Base-by-base conservation (phyloP, 441 rosid species). In the Croton setiger region DNA sequence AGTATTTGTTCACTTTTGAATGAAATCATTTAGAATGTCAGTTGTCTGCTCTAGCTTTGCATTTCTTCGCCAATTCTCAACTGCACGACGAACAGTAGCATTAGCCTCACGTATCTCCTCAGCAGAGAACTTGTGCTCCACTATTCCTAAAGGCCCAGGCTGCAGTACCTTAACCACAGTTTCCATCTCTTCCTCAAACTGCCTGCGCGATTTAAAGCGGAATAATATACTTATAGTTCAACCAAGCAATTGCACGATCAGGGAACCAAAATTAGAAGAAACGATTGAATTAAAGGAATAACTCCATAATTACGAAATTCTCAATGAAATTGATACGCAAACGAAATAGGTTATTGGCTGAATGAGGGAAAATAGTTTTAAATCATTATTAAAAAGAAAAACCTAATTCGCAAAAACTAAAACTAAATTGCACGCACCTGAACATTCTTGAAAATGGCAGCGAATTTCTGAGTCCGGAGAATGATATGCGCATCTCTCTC, bases 121-220 rank as follows among this genome's bases (percentile, higher is more conserved):
- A 1, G 81, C 81, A 1, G 93, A 82, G 83, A 91, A 93, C 76
- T 91, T 88, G 86, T 88, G 96, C 73, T 91, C 94, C 41, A 89
- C 79, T 62, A 88, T 88, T 60, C 95, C 98, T 74, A 91, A 58
- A 5, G 97, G 97, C 54, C 95, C 97, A 47, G 97, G 97, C 75
- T 88, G 96, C 76, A 93, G 80, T 17, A 93, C 95, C 75, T 76
- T 85, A 60, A 88, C 76, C 75, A 91, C 97, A 12, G 95, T 93
- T 79, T 91, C 96, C 73, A 84, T 84, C 73, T 91, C 98, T 75
- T 78, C 74, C 80, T 91, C 97, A 43, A 89, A 74, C 80, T 89
- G 84, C 92, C 92, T 88, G 63, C 79, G 37, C 66, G 7, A 39
- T 21, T n/a, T 18, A 20, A 62, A n/a, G 33, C 4, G 11, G 17